Evolutionary conservation across 2,329 filamentous ascomycete genomes (phyloP).

Genomic region (Coccinonectria pachysandricola): DNA sequence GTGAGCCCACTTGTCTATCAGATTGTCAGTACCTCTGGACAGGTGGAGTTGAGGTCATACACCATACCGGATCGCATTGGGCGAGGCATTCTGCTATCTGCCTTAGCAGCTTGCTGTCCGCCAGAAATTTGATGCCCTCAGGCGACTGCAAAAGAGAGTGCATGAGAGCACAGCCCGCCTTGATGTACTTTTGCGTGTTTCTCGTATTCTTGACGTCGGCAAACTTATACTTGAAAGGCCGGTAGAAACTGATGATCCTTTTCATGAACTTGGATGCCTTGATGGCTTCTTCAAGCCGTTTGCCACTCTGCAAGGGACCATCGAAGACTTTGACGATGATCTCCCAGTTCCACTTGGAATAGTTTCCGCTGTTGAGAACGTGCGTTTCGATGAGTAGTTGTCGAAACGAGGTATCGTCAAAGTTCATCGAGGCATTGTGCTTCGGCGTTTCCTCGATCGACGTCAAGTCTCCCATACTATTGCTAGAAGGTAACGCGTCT

Average conservation of each 20-base stretch:
- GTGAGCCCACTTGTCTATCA: conserved; percentile 58
- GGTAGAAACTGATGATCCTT: conserved; percentile 84
- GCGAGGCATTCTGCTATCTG: conserved; percentile 94
- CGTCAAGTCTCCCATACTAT: conserved; percentile 37
- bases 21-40: conserved; percentile 7
- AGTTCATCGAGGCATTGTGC: conserved; percentile 32
- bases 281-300: conserved; percentile 86
- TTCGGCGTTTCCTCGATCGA: conserved; percentile 49
- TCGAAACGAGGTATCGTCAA: conserved; percentile 53
- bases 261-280: conserved; percentile 96
- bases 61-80: conserved; percentile 75
- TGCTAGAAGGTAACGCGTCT: conserved; percentile 30
- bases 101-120: conserved; percentile 83
- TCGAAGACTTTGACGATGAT: conserved; percentile 84
- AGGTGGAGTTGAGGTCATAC: neutral
- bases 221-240: conserved; percentile 94
- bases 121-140: conserved; percentile 76
- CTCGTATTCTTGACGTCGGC: conserved; percentile 83
- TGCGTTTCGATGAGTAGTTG: conserved; percentile 65
- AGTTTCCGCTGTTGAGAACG: conserved; percentile 82
- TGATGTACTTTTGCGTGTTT: conserved; percentile 87
- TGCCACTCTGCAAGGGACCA: conserved; percentile 81
- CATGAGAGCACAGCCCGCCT: conserved; percentile 79
- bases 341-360: conserved; percentile 96
- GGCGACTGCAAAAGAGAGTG: conserved; percentile 74